These are phyloP conservation scores for Jacaranda copaia DNA, from an alignment of 257 asterid genomes.

Conservation along the genomic window DNA sequence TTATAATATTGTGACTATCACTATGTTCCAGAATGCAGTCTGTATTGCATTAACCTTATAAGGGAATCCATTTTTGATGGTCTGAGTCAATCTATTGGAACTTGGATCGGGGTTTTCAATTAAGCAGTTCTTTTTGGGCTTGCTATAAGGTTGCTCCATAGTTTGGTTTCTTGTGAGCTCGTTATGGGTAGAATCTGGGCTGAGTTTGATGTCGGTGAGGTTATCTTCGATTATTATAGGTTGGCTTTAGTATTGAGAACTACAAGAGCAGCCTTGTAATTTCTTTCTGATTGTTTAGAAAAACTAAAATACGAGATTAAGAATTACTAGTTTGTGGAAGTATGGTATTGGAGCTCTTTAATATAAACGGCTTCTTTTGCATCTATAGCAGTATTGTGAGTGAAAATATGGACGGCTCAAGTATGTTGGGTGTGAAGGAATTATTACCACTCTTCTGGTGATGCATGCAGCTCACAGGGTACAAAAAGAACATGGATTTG, in stretches of 20 bases:
- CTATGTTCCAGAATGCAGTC: neutral
- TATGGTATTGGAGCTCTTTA: neutral
- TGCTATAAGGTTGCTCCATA: neutral
- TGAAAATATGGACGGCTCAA: neutral
- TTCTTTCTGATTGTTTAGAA: neutral
- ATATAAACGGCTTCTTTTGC: neutral
- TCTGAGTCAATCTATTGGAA: neutral
- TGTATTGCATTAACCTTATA: neutral
- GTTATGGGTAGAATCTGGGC: conserved; percentile 5
- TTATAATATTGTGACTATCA: conserved; percentile 11
- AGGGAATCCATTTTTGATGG: neutral
- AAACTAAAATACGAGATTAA: neutral
- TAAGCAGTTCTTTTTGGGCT: conserved; percentile 13
- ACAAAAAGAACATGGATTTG: too few species aligned
- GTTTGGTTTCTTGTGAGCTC: neutral
- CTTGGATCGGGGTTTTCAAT: neutral
- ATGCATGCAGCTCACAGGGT: too few species aligned
- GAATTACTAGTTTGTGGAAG: neutral
- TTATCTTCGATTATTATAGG: conserved; percentile 7
- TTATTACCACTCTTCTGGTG: neutral
- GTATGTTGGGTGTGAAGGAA: neutral
- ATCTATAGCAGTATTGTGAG: neutral
- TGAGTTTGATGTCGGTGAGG: neutral
- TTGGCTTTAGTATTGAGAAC: conserved; percentile 19
- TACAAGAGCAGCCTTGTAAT: neutral